Evolutionary conservation across 2,329 filamentous ascomycete genomes (phyloP), one percentile per base, ranked within the genome.

Genomic region (Alternaria alternata): DNA sequence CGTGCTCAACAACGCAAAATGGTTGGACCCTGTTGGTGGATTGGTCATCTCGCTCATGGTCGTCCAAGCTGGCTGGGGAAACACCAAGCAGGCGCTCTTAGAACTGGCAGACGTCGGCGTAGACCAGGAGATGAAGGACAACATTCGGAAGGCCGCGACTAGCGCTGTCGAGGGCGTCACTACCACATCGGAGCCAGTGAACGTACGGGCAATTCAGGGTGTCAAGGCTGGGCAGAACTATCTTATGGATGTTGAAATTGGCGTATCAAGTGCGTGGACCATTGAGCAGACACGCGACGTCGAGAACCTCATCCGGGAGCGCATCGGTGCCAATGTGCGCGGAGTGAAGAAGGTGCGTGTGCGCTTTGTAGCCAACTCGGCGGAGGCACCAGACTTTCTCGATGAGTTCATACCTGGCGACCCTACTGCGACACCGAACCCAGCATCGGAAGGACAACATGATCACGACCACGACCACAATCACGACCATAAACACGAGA

Each of bases 221-320:
- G 86, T 97, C 80, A 99, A 99, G 81, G 95, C 93, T 4, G 95
- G 95, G 30, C 95, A 97, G 79, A 99, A 97, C 81, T 97, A 96
- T 76, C 84, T 98, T 30, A 89, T 98, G 69, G 95, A 98, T 70
- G 79, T 99, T 7, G 94, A 97, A 77, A 81, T 98, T 62, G 91
- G 88, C 2, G 91, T 96, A 16, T 93, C 94, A 0, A 86, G 85
- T 22, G 81, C 83, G 34, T 96, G 91, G 91, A 91, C 91, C 0
- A 82, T 99, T 6, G 87, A 89, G 54, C 86, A 91, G 55, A 87
- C 89, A 7, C 84, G 87, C 38, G 81, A 85, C 16, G 83, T 96
- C 14, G 95, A 99, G 78, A 87, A 90, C 36, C 81, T 84, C 3
- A 85, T 98, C 36, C 87, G 95, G 61, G 85, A 88, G 44, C 85